Conservation (phyloP, 129 eudicot species). For the Flaveria robusta region DNA sequence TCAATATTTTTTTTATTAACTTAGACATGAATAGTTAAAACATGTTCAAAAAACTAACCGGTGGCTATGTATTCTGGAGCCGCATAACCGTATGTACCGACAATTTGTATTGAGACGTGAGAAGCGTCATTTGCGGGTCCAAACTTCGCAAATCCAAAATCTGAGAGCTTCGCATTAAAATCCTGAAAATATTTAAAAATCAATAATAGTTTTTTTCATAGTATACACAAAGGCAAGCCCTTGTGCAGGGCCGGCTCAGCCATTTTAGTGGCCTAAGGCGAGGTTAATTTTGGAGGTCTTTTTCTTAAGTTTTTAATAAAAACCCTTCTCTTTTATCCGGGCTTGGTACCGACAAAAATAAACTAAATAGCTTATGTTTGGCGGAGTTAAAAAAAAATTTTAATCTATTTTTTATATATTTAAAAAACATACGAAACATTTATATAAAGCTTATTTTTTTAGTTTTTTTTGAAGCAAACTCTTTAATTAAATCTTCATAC, state of each 20-base stretch:
- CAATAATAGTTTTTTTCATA: conserved; percentile 40
- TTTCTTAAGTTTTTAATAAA: no score
- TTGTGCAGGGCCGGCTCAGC: conserved; percentile 41
- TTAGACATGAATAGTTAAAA: no score
- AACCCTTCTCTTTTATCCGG: no score
- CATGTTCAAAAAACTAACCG: conserved; percentile 36
- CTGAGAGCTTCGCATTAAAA: conserved; percentile 71
- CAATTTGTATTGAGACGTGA: conserved; percentile 70
- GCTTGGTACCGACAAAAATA: no score
- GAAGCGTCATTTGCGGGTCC: conserved; percentile 73
- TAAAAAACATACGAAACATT: no score
- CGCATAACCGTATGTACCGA: conserved; percentile 86
- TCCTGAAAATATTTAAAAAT: conserved; percentile 49
- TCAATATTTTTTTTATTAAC: no score
- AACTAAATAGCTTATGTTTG: no score
- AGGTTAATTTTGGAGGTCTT: no score
- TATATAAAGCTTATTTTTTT: no score
- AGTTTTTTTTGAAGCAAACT: no score
- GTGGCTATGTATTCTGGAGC: conserved; percentile 93
- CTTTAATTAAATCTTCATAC: no score
- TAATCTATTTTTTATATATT: background rate
- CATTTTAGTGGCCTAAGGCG: no score
- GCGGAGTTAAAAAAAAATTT: background rate
- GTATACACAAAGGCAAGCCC: conserved; percentile 71
- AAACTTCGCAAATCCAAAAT: conserved; percentile 78